Conservation (phyloP, 1,284 basidiomycete genomes). For the Apiotrichum mycotoxinovorans region DNA sequence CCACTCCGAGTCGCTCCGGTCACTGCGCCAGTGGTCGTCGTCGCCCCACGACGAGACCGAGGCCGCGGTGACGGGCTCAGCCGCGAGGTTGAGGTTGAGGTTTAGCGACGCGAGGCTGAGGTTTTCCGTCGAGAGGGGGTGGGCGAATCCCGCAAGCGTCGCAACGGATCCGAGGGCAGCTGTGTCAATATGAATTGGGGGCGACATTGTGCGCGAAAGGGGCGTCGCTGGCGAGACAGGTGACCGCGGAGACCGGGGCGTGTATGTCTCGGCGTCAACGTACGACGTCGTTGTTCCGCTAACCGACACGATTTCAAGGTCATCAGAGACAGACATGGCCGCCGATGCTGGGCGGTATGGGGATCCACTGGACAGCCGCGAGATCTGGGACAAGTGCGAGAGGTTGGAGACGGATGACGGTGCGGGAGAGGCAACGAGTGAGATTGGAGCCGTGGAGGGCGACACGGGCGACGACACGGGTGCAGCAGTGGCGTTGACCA, state of each 20-base stretch:
- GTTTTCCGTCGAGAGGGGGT: background rate
- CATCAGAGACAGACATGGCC: conserved; percentile 1
- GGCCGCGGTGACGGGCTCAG: background rate
- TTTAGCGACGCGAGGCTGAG: background rate
- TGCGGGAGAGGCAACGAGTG: conserved; percentile 5
- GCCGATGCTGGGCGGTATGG: background rate
- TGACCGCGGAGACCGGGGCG: conserved; percentile 10
- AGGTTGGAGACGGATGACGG: background rate
- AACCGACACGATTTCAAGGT: conserved; percentile 14
- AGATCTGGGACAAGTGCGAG: background rate
- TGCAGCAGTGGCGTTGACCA: background rate
- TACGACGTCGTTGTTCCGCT: conserved; percentile 11
- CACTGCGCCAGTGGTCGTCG: conserved; percentile 13
- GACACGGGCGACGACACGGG: no score
- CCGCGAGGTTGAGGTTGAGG: background rate
- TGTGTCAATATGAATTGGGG: background rate
- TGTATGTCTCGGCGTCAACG: conserved; percentile 21
- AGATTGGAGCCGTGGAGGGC: background rate
- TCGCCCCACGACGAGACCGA: conserved; percentile 13
- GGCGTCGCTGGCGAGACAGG: conserved; percentile 3
- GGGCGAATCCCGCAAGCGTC: background rate
- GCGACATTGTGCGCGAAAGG: conserved; percentile 6
- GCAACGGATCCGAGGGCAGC: background rate
- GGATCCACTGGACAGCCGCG: background rate
- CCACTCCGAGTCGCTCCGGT: conserved; percentile 14